phyloP scores from a whole-genome alignment of 2,329 filamentous ascomycete species.

The Scedosporium aurantiacum region DNA sequence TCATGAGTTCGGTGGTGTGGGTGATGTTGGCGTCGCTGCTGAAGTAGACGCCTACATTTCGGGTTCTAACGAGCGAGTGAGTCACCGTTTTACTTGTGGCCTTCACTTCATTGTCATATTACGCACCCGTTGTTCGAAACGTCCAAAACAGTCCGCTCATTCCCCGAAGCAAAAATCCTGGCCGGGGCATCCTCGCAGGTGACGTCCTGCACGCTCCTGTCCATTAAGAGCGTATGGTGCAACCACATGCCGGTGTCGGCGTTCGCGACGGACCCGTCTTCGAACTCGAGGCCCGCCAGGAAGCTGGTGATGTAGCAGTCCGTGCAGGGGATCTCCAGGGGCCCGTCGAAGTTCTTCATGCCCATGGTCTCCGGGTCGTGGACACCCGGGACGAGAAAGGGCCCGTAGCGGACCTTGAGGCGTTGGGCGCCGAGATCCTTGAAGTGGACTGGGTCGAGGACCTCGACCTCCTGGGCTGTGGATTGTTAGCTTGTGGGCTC shows the following conservation, averaged over 20 bases:
- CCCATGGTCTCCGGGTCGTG: slow-evolving; percentile 9
- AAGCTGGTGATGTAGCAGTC: slow-evolving; percentile 17
- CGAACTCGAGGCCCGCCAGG: slow-evolving; percentile 16
- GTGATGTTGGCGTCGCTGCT: slow-evolving; percentile 7
- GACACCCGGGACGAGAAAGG: slow-evolving; percentile 11
- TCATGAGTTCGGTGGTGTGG: slow-evolving; percentile 13
- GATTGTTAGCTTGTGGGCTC: not conserved
- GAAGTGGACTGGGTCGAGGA: slow-evolving; percentile 11
- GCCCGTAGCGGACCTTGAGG: slow-evolving; percentile 12
- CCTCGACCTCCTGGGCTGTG: not conserved
- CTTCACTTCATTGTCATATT: not conserved
- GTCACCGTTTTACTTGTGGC: not conserved
- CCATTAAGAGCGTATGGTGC: slow-evolving; percentile 14
- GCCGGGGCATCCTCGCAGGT: not conserved
- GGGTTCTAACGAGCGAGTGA: slow-evolving; percentile 8
- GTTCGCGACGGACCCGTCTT: slow-evolving; percentile 19
- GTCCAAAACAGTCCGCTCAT: slow-evolving; percentile 13
- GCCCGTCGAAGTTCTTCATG: slow-evolving; percentile 10
- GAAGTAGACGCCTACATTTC: slow-evolving; percentile 14
- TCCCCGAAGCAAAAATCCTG: slow-evolving; percentile 13
- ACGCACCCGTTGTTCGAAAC: slow-evolving; percentile 13
- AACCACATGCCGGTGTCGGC: slow-evolving; percentile 19
- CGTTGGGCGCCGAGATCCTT: slow-evolving; percentile 10
- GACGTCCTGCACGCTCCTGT: not conserved
- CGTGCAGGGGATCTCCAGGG: slow-evolving; percentile 11